phyloP scores from a whole-genome alignment of 2,329 filamentous ascomycete genomes.

The Cladosporium sp. region DNA sequence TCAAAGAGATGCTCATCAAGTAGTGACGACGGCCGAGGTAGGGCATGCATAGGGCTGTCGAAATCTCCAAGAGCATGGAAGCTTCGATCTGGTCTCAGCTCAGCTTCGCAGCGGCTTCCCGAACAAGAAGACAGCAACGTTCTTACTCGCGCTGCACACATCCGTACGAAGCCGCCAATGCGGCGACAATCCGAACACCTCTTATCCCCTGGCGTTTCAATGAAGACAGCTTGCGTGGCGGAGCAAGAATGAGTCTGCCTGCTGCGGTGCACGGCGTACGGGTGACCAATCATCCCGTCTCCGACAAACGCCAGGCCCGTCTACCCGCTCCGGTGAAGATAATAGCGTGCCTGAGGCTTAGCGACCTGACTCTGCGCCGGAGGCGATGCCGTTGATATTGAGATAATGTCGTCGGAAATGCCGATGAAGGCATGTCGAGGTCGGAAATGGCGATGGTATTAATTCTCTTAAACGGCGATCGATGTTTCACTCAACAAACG shows the following conservation, averaged over 20 bases:
- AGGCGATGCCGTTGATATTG: neutral
- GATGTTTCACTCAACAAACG: too few species aligned
- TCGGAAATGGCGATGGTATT: too few species aligned
- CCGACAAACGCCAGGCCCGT: neutral
- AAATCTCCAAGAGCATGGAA: neutral
- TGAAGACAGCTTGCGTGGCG: constrained; percentile 1
- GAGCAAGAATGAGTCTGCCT: neutral
- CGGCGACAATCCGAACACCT: neutral
- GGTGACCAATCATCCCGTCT: neutral
- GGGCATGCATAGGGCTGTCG: neutral
- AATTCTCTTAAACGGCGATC: too few species aligned
- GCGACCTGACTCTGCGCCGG: neutral
- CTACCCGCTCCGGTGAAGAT: constrained; percentile 2
- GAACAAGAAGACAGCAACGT: neutral
- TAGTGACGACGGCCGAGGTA: neutral
- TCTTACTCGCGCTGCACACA: neutral
- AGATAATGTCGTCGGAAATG: too few species aligned
- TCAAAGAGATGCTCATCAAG: neutral
- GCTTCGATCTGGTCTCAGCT: neutral
- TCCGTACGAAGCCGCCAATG: neutral
- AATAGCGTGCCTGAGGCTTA: neutral
- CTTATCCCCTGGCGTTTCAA: neutral
- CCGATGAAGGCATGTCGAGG: too few species aligned
- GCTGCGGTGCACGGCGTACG: neutral
- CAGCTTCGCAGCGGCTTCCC: neutral